These are phyloP conservation scores for Lactarius evosmus DNA, from an alignment of 768 basidiomycete genomes.

Conservation along the genomic window DNA sequence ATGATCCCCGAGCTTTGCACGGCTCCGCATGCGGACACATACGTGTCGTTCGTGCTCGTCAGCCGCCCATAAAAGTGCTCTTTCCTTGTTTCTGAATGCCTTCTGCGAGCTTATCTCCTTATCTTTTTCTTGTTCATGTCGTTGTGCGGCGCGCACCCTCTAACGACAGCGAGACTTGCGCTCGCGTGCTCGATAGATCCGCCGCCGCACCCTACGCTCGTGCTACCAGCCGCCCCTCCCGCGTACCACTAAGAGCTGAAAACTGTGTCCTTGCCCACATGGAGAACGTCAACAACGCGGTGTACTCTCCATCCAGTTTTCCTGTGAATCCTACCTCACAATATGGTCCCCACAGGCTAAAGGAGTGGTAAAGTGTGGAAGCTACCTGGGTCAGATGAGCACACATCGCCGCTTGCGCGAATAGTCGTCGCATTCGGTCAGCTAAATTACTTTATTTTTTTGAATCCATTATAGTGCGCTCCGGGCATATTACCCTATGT, in stretches of 20 bases:
- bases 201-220: conserved; percentile 70
- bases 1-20: too few species aligned
- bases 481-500: too few species aligned
- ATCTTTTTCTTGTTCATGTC: too few species aligned
- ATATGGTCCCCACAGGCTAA: background rate
- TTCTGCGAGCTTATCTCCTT: too few species aligned
- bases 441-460: background rate
- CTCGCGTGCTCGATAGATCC: conserved; percentile 75
- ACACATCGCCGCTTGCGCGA: conserved; percentile 15
- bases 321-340: background rate
- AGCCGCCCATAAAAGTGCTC: too few species aligned
- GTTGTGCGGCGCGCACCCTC: conserved; percentile 58
- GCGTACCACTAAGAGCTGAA: conserved; percentile 57
- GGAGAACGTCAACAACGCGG: conserved; percentile 68
- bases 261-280: conserved; percentile 85
- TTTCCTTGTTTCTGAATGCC: too few species aligned
- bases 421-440: background rate
- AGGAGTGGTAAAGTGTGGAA: conserved; percentile 16
- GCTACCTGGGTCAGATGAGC: background rate
- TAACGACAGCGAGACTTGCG: conserved; percentile 81
- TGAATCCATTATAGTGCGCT: too few species aligned
- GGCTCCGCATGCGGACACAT: too few species aligned
- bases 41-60: too few species aligned
- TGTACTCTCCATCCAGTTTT: conserved; percentile 38
- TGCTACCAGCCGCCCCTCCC: conserved; percentile 82